Conservation (phyloP, 2,329 filamentous ascomycete species). For the Epichloe brachyelytri region DNA sequence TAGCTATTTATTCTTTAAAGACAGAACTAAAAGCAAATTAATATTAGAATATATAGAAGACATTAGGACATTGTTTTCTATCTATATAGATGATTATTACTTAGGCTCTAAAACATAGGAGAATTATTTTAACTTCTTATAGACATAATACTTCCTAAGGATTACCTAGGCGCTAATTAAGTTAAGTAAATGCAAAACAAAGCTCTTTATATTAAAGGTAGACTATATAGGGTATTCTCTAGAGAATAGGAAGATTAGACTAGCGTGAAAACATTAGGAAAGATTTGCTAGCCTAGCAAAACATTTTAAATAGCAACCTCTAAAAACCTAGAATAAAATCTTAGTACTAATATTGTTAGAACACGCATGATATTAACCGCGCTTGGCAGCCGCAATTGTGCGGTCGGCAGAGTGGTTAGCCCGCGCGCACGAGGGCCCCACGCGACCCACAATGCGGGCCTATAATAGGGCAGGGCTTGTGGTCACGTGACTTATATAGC, state of each 20-base stretch:
- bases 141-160: neutral
- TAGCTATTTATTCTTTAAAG: neutral
- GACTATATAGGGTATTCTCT: neutral
- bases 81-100: neutral
- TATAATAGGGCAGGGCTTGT: no score
- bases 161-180: neutral
- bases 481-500: no score
- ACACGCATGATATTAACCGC: no score
- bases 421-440: no score
- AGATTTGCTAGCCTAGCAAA: neutral
- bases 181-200: neutral
- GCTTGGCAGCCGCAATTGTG: no score
- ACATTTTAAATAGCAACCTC: neutral
- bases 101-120: neutral
- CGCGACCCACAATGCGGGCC: no score
- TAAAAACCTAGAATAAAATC: no score
- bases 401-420: no score
- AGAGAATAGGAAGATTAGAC: neutral
- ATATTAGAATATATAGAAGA: neutral
- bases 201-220: neutral
- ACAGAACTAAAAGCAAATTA: neutral
- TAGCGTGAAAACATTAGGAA: neutral
- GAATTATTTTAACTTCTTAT: neutral
- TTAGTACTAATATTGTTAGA: no score
- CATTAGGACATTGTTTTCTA: neutral